Conservation (phyloP, 495 filamentous ascomycete species). For the Parmelia sp. region DNA sequence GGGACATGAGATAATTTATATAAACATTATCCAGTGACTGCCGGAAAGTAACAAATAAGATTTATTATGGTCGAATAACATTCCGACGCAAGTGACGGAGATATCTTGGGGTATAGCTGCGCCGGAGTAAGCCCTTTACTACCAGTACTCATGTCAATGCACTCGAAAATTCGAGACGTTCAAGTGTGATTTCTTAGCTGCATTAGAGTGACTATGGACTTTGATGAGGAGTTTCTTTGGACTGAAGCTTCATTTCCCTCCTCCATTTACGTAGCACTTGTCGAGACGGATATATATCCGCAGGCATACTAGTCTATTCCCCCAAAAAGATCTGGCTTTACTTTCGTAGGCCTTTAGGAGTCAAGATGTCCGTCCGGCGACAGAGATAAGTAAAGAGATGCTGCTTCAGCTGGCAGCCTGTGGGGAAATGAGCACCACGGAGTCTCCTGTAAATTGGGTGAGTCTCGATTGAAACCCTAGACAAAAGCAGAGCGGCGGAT, state of each 20-base stretch:
- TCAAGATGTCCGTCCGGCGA: neutral
- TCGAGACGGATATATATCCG: neutral
- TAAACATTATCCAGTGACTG: too few species aligned
- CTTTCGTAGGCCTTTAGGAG: too few species aligned
- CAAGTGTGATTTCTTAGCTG: too few species aligned
- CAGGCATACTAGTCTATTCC: neutral
- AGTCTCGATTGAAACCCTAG: neutral
- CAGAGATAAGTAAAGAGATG: neutral
- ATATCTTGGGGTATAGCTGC: too few species aligned
- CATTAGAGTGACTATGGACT: neutral
- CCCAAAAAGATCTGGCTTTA: too few species aligned
- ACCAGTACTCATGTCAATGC: neutral
- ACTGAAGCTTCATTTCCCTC: neutral
- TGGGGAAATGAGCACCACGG: conserved; percentile 91
- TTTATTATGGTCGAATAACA: too few species aligned
- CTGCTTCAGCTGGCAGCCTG: conserved; percentile 41
- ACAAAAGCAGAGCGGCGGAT: neutral
- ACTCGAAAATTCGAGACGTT: too few species aligned
- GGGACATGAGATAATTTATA: too few species aligned
- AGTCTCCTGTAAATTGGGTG: conserved; percentile 59
- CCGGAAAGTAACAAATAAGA: too few species aligned
- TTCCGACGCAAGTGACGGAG: too few species aligned
- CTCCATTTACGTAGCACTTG: neutral
- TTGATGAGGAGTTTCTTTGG: neutral
- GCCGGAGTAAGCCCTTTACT: neutral